These are phyloP conservation scores for Sanghuangporus weigelae DNA, from an alignment of 1,284 basidiomycete genomes.

Conservation along the genomic window DNA sequence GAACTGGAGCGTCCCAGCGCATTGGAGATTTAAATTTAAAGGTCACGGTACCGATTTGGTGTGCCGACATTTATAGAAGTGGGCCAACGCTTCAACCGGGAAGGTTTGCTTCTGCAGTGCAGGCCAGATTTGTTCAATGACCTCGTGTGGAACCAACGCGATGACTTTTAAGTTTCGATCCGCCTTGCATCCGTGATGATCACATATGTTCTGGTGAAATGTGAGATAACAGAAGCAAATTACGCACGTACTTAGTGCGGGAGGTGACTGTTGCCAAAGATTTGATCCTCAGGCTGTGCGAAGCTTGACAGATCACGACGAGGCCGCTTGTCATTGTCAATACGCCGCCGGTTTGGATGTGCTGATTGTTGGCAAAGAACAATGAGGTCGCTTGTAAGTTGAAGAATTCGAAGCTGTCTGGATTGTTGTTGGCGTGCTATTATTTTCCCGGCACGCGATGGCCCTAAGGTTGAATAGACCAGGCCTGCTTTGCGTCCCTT, in stretches of 20 bases:
- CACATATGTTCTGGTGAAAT: background rate
- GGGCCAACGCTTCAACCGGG: background rate
- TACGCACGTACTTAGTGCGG: background rate
- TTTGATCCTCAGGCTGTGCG: background rate
- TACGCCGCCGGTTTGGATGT: background rate
- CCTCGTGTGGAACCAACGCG: too few species aligned
- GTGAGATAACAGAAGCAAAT: background rate
- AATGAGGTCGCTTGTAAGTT: background rate
- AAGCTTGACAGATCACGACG: background rate
- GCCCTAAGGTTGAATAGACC: background rate
- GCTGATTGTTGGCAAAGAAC: background rate
- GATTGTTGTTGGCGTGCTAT: background rate
- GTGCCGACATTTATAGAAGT: background rate
- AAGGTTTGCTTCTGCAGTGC: background rate
- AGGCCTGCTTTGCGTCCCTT: slow-evolving; percentile 1
- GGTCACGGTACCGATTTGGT: background rate
- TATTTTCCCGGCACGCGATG: background rate
- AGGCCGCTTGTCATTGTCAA: background rate
- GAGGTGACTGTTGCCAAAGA: background rate
- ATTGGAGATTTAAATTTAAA: background rate
- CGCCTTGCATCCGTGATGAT: background rate
- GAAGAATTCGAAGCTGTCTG: background rate
- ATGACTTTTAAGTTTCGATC: background rate
- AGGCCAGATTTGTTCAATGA: background rate
- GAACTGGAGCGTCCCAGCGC: background rate